A percentile compares a stretch with the other conserved stretches of the same genome.
Evolutionary conservation across 139 green algal genomes (phyloP).

Genomic region (Chlamydomonas eustigma): DNA sequence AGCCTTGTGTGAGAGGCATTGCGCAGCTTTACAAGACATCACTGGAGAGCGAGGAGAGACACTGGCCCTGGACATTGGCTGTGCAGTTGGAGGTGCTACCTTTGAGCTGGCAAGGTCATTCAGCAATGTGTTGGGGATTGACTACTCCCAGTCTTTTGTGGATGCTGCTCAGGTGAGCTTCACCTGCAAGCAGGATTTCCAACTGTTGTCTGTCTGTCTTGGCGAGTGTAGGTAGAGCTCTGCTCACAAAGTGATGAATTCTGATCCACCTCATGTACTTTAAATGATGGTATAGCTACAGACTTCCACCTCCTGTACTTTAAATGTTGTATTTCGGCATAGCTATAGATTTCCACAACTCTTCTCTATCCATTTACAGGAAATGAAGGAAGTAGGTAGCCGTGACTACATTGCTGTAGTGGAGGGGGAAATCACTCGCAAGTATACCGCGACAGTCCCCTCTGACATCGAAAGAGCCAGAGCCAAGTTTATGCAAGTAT

Average conservation of each 20-base stretch:
- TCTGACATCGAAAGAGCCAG: conserved; percentile 53
- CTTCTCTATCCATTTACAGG: no score
- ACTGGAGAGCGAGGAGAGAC: conserved; percentile 23
- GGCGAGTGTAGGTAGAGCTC: no score
- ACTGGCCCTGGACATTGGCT: conserved; percentile 71
- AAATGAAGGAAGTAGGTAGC: conserved; percentile 48
- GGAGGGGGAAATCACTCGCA: conserved; percentile 63
- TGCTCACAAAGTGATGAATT: no score
- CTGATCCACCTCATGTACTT: no score
- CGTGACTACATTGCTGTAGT: conserved; percentile 49
- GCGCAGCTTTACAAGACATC: conserved; percentile 31
- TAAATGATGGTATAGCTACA: no score
- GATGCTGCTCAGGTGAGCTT: conserved; percentile 29
- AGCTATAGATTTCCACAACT: no score
- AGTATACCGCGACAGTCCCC: conserved; percentile 15
- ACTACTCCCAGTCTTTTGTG: conserved; percentile 54
- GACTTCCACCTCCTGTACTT: no score
- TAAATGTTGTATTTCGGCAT: no score
- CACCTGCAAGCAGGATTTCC: no score
- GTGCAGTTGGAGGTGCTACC: conserved; percentile 60
- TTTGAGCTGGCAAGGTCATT: conserved; percentile 69
- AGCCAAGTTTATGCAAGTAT: conserved; percentile 59
- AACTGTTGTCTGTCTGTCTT: no score
- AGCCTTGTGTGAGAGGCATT: conserved; percentile 37
- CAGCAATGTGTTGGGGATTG: conserved; percentile 64